Base-by-base conservation (phyloP, 2,329 filamentous ascomycete species). In the Xylariaceae sp. region DNA sequence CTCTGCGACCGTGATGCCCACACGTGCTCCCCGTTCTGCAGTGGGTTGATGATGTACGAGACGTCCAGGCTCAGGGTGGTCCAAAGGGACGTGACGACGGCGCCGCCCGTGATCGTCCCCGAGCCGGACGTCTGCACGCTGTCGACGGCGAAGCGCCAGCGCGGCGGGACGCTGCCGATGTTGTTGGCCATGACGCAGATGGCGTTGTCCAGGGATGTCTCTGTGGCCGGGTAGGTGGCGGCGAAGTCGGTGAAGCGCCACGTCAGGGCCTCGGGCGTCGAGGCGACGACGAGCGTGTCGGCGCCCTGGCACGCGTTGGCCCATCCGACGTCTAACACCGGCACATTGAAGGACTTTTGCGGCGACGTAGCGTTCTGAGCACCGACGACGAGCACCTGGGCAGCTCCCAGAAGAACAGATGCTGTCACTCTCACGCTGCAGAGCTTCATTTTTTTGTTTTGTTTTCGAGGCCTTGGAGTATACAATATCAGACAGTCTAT, bases 91-190 rank as follows among this genome's bases (percentile, higher is more conserved):
- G 26, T 19, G 12, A 35, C 15, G n/a, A 12, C 9, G 9, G 37
- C 37, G 9, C 37, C 37, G 4, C 31, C 31, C 2, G 24, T n/a
- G 17, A 40, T 16, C 24, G 18, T 30, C 14, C 37, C 31, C 17
- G 15, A 23, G 26, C 37, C 31, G 9, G 12, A 15, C 14, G 16
- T 31, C 26, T 34, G 16, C 4, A 40, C 18, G 17, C 8, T 35
- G 12, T 40, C 37, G 3, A 40, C 37, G 13, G 31, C 24, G 26
- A 40, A 40, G 13, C 37, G 37, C 37, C 31, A 40, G 17, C 37
- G 21, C 5, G 12, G 9, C 6, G 37, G 37, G 9, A 32, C 21
- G 8, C 21, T 5, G n/a, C 31, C 17, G 9, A 40, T 16, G 2
- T 40, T 15, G 26, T 35, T 30, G 13, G 9, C 17, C 31, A 40